These are phyloP conservation scores for Diutina rugosa DNA, from an alignment of 1,139 yeast species.

Conservation along the genomic window DNA sequence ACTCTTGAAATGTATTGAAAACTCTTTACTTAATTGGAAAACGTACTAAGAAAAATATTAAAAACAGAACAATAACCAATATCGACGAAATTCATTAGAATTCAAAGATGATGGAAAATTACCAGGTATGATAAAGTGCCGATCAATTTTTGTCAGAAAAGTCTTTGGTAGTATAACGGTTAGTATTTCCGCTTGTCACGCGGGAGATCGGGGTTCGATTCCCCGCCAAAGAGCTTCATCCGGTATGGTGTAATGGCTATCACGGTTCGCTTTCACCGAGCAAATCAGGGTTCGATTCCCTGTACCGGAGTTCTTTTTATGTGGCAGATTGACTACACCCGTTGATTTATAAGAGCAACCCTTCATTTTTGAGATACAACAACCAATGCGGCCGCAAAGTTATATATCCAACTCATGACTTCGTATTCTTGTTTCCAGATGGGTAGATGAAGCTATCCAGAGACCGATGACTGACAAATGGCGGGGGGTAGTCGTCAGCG, in stretches of 20 bases:
- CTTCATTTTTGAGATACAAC: no score
- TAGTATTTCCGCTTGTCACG: constrained; percentile 1
- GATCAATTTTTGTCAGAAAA: background rate
- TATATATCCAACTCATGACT: no score
- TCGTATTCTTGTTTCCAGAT: no score
- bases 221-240: constrained; percentile 12
- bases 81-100: no score
- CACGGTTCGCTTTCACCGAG: constrained; percentile 79
- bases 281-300: constrained; percentile 80
- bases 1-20: no score
- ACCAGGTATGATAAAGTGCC: background rate
- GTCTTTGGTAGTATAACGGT: constrained; percentile 1
- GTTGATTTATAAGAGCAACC: no score
- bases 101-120: no score
- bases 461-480: background rate
- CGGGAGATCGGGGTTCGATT: constrained; percentile 1
- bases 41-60: no score
- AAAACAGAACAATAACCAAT: no score
- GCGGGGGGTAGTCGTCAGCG: background rate
- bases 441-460: background rate
- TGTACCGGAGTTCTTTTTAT: constrained; percentile 46
- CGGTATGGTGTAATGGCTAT: constrained; percentile 76
- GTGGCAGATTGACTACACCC: background rate
- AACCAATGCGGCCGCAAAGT: no score
- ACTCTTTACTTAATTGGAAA: no score